Percentiles rank a stretch among this genome's conserved stretches.
phyloP scores from a whole-genome alignment of 768 basidiomycete species.

The Rhodotorula toruloides region DNA sequence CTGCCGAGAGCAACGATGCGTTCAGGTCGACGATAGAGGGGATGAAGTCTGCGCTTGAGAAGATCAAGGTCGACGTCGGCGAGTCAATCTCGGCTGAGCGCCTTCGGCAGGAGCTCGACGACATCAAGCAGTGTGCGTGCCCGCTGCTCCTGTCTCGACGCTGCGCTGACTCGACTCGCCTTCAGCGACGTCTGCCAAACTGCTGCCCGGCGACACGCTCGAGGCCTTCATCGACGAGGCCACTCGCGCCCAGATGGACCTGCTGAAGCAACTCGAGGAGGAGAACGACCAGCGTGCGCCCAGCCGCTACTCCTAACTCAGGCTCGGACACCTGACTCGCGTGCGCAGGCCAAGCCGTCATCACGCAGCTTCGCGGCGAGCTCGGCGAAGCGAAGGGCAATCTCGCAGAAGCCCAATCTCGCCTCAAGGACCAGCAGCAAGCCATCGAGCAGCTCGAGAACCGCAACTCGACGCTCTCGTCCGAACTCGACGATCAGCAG shows the following conservation, averaged over 20 bases:
- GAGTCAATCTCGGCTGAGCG: too few species aligned
- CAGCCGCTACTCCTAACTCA: neutral
- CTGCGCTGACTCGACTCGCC: too few species aligned
- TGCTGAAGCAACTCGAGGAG: neutral
- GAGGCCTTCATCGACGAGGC: neutral
- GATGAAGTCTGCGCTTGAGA: conserved; percentile 10
- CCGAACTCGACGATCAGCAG: too few species aligned
- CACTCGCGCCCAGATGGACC: neutral
- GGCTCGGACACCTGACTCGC: too few species aligned
- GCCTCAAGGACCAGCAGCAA: too few species aligned
- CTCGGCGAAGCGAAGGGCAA: too few species aligned
- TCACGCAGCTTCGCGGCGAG: too few species aligned
- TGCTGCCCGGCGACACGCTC: conserved; percentile 22
- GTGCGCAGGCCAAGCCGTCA: too few species aligned
- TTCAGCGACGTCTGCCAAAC: neutral
- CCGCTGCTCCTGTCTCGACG: neutral
- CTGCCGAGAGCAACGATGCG: neutral
- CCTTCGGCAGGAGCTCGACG: neutral
- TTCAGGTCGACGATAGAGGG: conserved; percentile 7
- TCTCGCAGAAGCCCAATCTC: too few species aligned
- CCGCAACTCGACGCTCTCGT: too few species aligned
- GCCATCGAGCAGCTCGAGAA: too few species aligned
- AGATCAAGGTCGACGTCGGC: conserved; percentile 16
- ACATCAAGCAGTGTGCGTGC: conserved; percentile 12
- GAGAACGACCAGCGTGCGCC: neutral